Evolutionary conservation across 306 rosid genomes (phyloP).

Genomic region (Canavalia ensiformis): DNA sequence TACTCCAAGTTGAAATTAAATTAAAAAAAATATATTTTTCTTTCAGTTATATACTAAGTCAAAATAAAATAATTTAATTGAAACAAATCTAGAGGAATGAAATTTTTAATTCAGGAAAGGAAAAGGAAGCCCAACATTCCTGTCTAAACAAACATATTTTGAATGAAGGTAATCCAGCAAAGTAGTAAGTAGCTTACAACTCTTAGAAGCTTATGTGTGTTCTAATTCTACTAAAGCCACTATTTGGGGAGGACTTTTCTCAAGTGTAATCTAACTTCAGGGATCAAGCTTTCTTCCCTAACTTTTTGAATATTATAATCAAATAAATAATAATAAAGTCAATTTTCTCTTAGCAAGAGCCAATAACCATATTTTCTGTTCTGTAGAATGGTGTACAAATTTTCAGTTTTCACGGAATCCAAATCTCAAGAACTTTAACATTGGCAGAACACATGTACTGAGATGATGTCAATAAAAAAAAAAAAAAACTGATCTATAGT

Average conservation of each 20-base stretch:
- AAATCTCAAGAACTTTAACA: constrained; percentile 44
- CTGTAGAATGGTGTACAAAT: neutral
- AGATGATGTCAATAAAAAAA: neutral
- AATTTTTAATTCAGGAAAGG: neutral
- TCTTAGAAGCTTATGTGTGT: neutral
- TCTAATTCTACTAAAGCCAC: neutral
- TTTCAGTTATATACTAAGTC: neutral
- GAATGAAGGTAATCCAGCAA: neutral
- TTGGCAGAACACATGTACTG: constrained; percentile 33
- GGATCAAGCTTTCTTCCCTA: constrained; percentile 5
- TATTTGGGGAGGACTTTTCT: neutral
- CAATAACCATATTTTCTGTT: constrained; percentile 15
- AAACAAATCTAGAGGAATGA: neutral
- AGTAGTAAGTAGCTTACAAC: neutral
- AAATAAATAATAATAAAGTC: neutral
- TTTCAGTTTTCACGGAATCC: constrained; percentile 43
- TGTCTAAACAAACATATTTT: neutral
- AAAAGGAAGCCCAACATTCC: neutral
- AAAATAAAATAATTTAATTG: neutral
- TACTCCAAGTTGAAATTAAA: constrained; percentile 7
- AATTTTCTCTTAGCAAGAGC: neutral
- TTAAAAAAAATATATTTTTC: neutral
- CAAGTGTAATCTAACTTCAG: neutral
- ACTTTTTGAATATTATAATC: neutral
- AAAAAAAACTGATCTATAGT: neutral